These are phyloP conservation scores for Spergularia marina DNA, from an alignment of 148 eudicot species.

Conservation along the genomic window DNA sequence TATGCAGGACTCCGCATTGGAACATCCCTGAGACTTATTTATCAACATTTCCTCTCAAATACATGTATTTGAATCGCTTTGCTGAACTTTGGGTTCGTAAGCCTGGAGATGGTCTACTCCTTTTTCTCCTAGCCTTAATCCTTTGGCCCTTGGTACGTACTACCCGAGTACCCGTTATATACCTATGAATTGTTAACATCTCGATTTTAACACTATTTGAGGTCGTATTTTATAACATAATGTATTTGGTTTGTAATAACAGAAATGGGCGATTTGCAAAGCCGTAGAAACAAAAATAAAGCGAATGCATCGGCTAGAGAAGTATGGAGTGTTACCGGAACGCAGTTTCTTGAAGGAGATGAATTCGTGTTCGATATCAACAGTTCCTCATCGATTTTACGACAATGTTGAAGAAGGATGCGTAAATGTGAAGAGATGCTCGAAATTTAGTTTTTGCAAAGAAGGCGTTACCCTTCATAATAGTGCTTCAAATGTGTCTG, in stretches of 20 bases:
- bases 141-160: slow-evolving; percentile 29
- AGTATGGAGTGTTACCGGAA: slow-evolving; percentile 20
- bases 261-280: background rate
- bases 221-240: background rate
- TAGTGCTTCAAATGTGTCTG: background rate
- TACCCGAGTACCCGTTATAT: no score
- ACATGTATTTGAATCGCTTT: slow-evolving; percentile 27
- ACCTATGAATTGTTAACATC: no score
- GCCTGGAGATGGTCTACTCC: slow-evolving; percentile 32
- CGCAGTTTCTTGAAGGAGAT: slow-evolving; percentile 48
- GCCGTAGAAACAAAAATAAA: background rate
- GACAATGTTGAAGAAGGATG: slow-evolving; percentile 55
- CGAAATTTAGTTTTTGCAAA: slow-evolving; percentile 39
- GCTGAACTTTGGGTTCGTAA: slow-evolving; percentile 38
- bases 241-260: background rate
- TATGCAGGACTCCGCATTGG: slow-evolving; percentile 58
- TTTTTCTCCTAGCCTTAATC: slow-evolving; percentile 21
- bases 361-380: slow-evolving; percentile 42
- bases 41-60: slow-evolving; percentile 1
- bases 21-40: slow-evolving; percentile 34
- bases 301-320: slow-evolving; percentile 1
- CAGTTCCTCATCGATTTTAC: slow-evolving; percentile 46
- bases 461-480: slow-evolving; percentile 41
- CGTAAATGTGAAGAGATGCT: slow-evolving; percentile 45
- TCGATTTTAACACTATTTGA: background rate